Conservation (phyloP, 1,284 basidiomycete species). For the Cerioporus squamosus region DNA sequence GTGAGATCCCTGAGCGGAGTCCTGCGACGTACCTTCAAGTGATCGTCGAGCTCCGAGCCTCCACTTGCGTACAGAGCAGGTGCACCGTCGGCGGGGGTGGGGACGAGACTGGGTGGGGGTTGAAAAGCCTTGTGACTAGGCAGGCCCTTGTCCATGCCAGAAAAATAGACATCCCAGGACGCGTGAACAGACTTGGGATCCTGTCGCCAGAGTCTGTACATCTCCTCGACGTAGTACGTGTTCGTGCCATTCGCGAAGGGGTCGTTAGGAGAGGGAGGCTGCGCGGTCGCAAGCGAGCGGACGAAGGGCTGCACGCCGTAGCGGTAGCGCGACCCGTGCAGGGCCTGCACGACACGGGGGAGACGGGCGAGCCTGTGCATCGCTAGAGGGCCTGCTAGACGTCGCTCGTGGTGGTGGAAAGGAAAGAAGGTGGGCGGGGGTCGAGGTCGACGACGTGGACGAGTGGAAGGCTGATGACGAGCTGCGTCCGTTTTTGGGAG, state of each 20-base stretch:
- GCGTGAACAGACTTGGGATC: slow-evolving; percentile 93
- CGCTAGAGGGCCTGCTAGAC: slow-evolving; percentile 16
- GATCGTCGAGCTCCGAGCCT: slow-evolving; percentile 85
- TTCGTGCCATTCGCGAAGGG: slow-evolving; percentile 91
- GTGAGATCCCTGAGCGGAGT: slow-evolving; percentile 1
- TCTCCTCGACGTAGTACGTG: slow-evolving; percentile 95
- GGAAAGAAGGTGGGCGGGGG: slow-evolving; percentile 10
- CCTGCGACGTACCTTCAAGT: slow-evolving; percentile 78
- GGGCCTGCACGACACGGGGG: slow-evolving; percentile 25
- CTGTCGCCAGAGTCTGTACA: slow-evolving; percentile 91
- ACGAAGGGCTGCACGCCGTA: slow-evolving; percentile 24
- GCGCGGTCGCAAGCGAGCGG: slow-evolving; percentile 49
- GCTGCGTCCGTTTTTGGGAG: slow-evolving; percentile 18
- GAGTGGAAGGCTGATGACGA: slow-evolving; percentile 23
- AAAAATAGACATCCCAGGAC: slow-evolving; percentile 96
- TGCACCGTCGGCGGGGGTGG: slow-evolving; percentile 79
- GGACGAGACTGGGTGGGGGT: slow-evolving; percentile 76
- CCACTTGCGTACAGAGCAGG: slow-evolving; percentile 77
- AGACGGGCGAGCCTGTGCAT: slow-evolving; percentile 28
- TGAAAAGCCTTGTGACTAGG: slow-evolving; percentile 85
- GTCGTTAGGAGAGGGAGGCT: slow-evolving; percentile 71
- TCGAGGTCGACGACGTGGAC: slow-evolving; percentile 20
- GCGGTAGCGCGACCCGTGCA: slow-evolving; percentile 22
- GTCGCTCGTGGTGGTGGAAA: slow-evolving; percentile 18
- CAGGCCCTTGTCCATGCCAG: slow-evolving; percentile 90